Evolutionary conservation across 2,329 filamentous ascomycete species (phyloP).

Genomic region (Mycosphaerelloides madeirae): DNA sequence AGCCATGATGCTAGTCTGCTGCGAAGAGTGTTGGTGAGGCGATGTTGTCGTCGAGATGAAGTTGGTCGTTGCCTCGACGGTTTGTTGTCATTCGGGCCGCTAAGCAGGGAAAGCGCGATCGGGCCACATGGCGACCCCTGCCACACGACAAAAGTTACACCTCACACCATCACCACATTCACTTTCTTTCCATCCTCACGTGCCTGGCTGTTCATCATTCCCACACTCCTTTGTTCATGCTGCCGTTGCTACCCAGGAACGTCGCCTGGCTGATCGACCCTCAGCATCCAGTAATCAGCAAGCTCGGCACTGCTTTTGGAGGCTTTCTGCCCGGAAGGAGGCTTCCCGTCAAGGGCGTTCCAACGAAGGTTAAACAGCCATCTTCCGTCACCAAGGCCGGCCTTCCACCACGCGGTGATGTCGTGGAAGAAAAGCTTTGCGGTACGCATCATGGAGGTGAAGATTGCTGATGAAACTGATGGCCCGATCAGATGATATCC

Average conservation of each 20-base stretch:
- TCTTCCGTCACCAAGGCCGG: background rate
- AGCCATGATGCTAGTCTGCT: slow-evolving; percentile 19
- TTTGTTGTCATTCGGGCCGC: no score
- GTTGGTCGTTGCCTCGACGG: no score
- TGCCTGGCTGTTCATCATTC: no score
- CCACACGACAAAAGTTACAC: no score
- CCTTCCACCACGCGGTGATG: slow-evolving; percentile 8
- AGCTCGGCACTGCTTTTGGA: slow-evolving; percentile 3
- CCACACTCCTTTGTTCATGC: slow-evolving; percentile 4
- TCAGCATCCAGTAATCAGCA: slow-evolving; percentile 1
- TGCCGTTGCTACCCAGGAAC: background rate
- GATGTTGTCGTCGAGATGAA: no score
- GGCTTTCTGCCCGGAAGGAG: background rate
- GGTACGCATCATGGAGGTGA: slow-evolving; percentile 11
- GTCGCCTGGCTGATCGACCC: slow-evolving; percentile 3
- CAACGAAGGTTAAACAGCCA: background rate
- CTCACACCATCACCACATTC: background rate
- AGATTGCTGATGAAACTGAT: slow-evolving; percentile 10
- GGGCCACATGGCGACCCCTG: no score
- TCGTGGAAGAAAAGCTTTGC: slow-evolving; percentile 21
- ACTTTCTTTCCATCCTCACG: background rate
- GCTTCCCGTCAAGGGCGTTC: background rate
- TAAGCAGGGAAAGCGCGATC: no score
- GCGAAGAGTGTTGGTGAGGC: background rate
- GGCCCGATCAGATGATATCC: slow-evolving; percentile 55